phyloP scores from a whole-genome alignment of 2,329 filamentous ascomycete species.

The Teratosphaeria pseudoeucalypti region DNA sequence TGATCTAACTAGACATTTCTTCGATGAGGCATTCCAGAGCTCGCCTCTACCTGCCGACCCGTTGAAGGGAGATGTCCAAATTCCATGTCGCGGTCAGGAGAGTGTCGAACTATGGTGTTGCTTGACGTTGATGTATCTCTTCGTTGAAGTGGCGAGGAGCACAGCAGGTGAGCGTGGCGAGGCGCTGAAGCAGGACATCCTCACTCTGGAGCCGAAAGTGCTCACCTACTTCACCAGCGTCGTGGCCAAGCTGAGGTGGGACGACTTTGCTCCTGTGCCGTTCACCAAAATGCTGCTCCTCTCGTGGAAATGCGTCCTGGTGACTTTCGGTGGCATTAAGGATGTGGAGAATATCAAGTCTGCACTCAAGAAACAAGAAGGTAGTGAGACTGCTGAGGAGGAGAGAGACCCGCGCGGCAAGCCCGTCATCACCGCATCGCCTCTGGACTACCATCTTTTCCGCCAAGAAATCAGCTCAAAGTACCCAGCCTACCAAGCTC shows the following conservation, averaged over 20 bases:
- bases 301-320: slow-evolving; percentile 82
- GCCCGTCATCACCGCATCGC: slow-evolving; percentile 81
- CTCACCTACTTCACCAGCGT: slow-evolving; percentile 60
- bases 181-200: slow-evolving; percentile 22
- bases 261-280: slow-evolving; percentile 50
- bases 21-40: slow-evolving; percentile 19
- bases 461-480: slow-evolving; percentile 95
- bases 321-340: slow-evolving; percentile 70
- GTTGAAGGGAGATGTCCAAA: background rate
- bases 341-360: slow-evolving; percentile 66
- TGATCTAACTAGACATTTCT: slow-evolving; percentile 25
- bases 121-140: slow-evolving; percentile 39
- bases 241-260: slow-evolving; percentile 44
- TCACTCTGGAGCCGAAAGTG: slow-evolving; percentile 46
- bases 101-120: slow-evolving; percentile 38
- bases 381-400: slow-evolving; percentile 26
- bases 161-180: slow-evolving; percentile 15
- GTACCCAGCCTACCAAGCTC: slow-evolving; percentile 91
- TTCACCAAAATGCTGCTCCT: slow-evolving; percentile 50
- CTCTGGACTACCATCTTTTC: slow-evolving; percentile 91
- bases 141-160: slow-evolving; percentile 36
- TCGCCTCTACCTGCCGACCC: background rate
- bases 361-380: slow-evolving; percentile 49
- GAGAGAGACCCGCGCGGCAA: slow-evolving; percentile 52
- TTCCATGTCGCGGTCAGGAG: slow-evolving; percentile 7